phyloP scores from a whole-genome alignment of 208 protist species.

The Leishmania aethiopica region DNA sequence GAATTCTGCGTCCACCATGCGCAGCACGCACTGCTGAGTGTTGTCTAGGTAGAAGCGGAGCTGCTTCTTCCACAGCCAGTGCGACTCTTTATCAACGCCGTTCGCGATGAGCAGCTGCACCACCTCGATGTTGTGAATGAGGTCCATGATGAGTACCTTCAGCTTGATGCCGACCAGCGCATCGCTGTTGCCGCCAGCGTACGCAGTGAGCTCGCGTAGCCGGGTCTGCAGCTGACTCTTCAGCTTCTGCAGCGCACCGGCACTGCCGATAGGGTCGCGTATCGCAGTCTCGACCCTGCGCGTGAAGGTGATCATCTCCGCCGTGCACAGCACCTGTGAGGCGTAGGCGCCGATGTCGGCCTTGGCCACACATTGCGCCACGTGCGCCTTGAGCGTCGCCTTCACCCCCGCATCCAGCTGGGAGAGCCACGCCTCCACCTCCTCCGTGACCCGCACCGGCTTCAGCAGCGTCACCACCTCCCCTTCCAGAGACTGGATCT shows the following conservation, averaged over 20 bases:
- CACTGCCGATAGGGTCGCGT: slow-evolving; percentile 45
- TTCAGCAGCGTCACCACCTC: slow-evolving; percentile 93
- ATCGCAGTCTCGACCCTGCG: slow-evolving; percentile 90
- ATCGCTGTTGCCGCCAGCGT: slow-evolving; percentile 83
- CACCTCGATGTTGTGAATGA: slow-evolving; percentile 98
- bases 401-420: slow-evolving; percentile 94
- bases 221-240: slow-evolving; percentile 77
- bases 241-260: slow-evolving; percentile 73
- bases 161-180: slow-evolving; percentile 94
- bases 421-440: slow-evolving; percentile 96
- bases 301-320: slow-evolving; percentile 96
- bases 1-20: slow-evolving; percentile 96
- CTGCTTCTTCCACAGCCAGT: slow-evolving; percentile 98
- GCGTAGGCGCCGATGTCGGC: slow-evolving; percentile 91
- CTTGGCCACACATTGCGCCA: slow-evolving; percentile 84
- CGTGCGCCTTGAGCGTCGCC: slow-evolving; percentile 87
- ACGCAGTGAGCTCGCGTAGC: slow-evolving; percentile 83
- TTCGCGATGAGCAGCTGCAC: slow-evolving; percentile 88
- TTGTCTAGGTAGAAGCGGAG: slow-evolving; percentile 94
- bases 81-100: slow-evolving; percentile 73
- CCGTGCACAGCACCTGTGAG: slow-evolving; percentile 95
- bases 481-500: slow-evolving; percentile 92
- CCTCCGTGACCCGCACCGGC: slow-evolving; percentile 92
- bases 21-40: slow-evolving; percentile 73
- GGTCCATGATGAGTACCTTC: slow-evolving; percentile 97